Evolutionary conservation across 2,329 filamentous ascomycete genomes (phyloP).

Genomic region (Zasmidium citrigriseum): DNA sequence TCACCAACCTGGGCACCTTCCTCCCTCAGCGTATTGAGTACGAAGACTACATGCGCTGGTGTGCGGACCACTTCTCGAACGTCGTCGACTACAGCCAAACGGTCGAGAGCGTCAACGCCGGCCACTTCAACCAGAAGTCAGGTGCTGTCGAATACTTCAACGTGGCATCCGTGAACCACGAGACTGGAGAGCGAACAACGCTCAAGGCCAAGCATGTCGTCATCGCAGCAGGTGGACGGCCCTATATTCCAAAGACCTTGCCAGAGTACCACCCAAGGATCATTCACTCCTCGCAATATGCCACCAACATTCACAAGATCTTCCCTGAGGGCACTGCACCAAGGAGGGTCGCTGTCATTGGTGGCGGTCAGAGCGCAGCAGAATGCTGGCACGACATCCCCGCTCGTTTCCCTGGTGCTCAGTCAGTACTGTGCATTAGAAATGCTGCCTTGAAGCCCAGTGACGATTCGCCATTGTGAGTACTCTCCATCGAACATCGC

Average conservation of each 20-base stretch:
- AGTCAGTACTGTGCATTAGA: conserved; percentile 77
- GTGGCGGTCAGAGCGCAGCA: conserved; percentile 87
- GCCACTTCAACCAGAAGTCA: conserved; percentile 47
- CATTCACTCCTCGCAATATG: conserved; percentile 87
- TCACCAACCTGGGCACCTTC: conserved; percentile 89
- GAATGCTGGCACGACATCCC: conserved; percentile 94
- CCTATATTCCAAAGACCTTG: conserved; percentile 69
- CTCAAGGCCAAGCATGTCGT: conserved; percentile 69
- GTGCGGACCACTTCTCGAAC: conserved; percentile 73
- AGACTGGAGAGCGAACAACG: conserved; percentile 56
- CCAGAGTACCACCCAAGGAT: conserved; percentile 71
- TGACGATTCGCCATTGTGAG: conserved; percentile 83
- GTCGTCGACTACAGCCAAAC: conserved; percentile 76
- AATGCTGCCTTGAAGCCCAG: conserved; percentile 82
- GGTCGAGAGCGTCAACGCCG: conserved; percentile 69
- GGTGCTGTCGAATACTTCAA: conserved; percentile 64
- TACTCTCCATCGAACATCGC: conserved; percentile 57
- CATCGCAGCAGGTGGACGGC: conserved; percentile 67
- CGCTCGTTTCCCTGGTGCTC: conserved; percentile 75
- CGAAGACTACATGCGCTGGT: conserved; percentile 95
- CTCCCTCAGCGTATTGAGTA: conserved; percentile 84
- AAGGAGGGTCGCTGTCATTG: conserved; percentile 80
- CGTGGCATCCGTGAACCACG: conserved; percentile 64
- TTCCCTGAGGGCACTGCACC: conserved; percentile 57
- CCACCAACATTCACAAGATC: conserved; percentile 62